phyloP scores from a whole-genome alignment of 805 yeast species.

The Zygosaccharomyces kombuchaensis region DNA sequence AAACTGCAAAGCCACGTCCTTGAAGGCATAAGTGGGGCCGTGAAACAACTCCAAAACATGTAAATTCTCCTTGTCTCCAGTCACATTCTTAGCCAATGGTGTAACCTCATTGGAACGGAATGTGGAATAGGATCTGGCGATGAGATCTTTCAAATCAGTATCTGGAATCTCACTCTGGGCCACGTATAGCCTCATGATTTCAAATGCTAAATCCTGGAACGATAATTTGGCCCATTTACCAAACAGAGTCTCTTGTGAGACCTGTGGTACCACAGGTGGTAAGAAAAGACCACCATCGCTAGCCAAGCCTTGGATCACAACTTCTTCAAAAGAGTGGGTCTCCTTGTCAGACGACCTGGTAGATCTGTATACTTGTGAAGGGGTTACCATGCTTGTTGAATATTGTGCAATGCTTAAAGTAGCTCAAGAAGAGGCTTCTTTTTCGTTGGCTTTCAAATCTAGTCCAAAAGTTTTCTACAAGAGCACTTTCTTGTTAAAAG shows the following conservation, averaged over 20 bases:
- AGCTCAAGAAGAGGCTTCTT: not conserved
- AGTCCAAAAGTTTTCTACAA: not conserved
- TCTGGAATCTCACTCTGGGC: slow-evolving; percentile 66
- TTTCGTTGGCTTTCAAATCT: not conserved
- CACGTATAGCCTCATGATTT: slow-evolving; percentile 78
- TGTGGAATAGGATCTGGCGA: slow-evolving; percentile 76
- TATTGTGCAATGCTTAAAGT: not conserved
- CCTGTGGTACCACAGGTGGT: slow-evolving; percentile 75
- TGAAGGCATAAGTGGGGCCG: slow-evolving; percentile 98
- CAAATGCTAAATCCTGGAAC: slow-evolving; percentile 83
- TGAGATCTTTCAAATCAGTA: slow-evolving; percentile 58
- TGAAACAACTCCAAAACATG: slow-evolving; percentile 91
- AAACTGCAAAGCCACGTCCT: slow-evolving; percentile 97
- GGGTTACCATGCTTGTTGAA: slow-evolving; percentile 18
- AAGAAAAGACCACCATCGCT: slow-evolving; percentile 94
- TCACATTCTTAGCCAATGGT: slow-evolving; percentile 59
- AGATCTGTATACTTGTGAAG: slow-evolving; percentile 69
- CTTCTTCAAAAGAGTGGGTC: slow-evolving; percentile 68
- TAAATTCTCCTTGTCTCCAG: slow-evolving; percentile 54
- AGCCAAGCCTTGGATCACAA: slow-evolving; percentile 86
- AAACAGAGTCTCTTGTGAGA: slow-evolving; percentile 50
- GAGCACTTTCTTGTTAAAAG: not conserved
- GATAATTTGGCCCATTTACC: slow-evolving; percentile 66
- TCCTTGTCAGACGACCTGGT: slow-evolving; percentile 59
- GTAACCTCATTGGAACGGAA: slow-evolving; percentile 88